Percentiles rank a stretch among this genome's conserved stretches.
phyloP scores from a whole-genome alignment of 2,329 filamentous ascomycete species.

The Ophiognomonia clavigignenti-juglandacearum region DNA sequence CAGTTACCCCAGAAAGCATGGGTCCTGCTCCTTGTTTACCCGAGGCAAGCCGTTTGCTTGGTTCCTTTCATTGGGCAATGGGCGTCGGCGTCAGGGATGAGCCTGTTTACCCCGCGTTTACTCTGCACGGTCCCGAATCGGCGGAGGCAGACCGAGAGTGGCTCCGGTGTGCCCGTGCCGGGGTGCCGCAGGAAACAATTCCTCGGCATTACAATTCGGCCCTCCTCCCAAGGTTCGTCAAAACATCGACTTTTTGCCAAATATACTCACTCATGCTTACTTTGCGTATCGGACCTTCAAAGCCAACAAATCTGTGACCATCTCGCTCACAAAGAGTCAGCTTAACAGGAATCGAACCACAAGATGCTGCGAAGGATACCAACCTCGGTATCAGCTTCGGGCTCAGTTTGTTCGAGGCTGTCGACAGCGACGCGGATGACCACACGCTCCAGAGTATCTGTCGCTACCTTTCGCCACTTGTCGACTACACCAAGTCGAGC shows the following conservation, averaged over 20 bases:
- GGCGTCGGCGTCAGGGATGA: neutral
- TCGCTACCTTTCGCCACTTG: slow-evolving; percentile 20
- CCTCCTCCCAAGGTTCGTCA: no score
- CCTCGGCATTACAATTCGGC: neutral
- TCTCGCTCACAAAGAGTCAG: no score
- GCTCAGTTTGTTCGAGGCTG: neutral
- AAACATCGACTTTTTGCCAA: no score
- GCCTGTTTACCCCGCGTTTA: slow-evolving; percentile 4
- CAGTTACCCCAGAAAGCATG: neutral
- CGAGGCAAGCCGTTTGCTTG: slow-evolving; percentile 14
- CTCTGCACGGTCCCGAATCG: slow-evolving; percentile 1
- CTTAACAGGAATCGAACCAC: no score
- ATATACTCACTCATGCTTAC: no score
- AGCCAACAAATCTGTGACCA: no score
- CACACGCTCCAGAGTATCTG: neutral
- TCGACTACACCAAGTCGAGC: slow-evolving; percentile 35
- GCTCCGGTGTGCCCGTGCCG: neutral
- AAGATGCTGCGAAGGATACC: slow-evolving; percentile 15
- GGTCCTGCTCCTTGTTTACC: slow-evolving; percentile 3
- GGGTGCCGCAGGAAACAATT: no score
- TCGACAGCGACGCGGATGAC: neutral
- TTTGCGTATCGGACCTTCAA: neutral
- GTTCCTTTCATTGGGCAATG: slow-evolving; percentile 20
- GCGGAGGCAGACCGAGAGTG: neutral
- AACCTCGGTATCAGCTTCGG: slow-evolving; percentile 1